These are phyloP conservation scores for Cladophialophora chaetospira DNA, from an alignment of 2,329 filamentous ascomycete species.

Conservation along the genomic window DNA sequence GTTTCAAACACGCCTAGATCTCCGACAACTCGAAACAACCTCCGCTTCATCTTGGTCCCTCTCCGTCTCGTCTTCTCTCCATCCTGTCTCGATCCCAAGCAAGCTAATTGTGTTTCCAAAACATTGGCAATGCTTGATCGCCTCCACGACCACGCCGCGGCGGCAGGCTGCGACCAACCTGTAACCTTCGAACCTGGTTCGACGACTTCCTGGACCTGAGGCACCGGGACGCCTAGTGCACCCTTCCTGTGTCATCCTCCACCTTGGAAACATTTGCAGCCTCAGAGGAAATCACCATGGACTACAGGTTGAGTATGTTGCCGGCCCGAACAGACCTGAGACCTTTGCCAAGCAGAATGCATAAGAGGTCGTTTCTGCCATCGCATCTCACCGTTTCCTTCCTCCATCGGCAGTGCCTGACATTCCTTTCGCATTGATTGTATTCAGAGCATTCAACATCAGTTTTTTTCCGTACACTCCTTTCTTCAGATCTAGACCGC, in stretches of 20 bases:
- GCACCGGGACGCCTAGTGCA: slow-evolving; percentile 17
- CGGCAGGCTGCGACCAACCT: slow-evolving; percentile 26
- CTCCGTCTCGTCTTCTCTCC: slow-evolving; percentile 7
- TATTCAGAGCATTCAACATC: slow-evolving; percentile 18
- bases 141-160: slow-evolving; percentile 1
- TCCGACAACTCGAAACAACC: slow-evolving; percentile 30
- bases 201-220: slow-evolving; percentile 13
- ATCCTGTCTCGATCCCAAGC: slow-evolving; percentile 19
- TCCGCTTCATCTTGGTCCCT: slow-evolving; percentile 27
- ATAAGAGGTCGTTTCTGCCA: slow-evolving; percentile 26
- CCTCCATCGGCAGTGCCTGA: slow-evolving; percentile 31
- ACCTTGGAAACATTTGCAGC: slow-evolving; percentile 32
- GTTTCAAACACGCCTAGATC: slow-evolving; percentile 24
- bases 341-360: slow-evolving; percentile 26
- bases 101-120: slow-evolving; percentile 13
- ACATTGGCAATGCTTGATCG: slow-evolving; percentile 32
- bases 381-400: slow-evolving; percentile 12
- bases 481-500: slow-evolving; percentile 27
- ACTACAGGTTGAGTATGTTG: slow-evolving; percentile 4
- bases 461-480: slow-evolving; percentile 21
- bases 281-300: slow-evolving; percentile 32
- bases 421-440: slow-evolving; percentile 31
- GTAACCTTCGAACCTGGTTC: slow-evolving; percentile 25
- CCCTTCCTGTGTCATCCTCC: slow-evolving; percentile 26
- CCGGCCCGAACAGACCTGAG: slow-evolving; percentile 7